A percentile compares a stretch with the other conserved stretches of the same genome.
Conservation (phyloP, 2,329 filamentous ascomycete genomes). For the Camillea tinctor region DNA sequence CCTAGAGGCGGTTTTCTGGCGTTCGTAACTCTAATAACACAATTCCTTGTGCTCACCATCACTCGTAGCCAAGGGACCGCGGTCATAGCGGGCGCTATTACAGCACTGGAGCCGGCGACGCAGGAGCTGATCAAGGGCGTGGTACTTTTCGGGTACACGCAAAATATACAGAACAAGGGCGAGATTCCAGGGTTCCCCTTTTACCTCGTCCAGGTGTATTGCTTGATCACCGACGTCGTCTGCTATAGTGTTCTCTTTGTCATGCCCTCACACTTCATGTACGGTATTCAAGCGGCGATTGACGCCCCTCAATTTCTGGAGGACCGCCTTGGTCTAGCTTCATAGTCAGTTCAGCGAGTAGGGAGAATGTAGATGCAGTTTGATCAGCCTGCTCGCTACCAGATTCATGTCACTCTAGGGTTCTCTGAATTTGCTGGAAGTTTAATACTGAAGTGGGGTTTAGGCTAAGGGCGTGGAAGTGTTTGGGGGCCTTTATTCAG, state of each 20-base stretch:
- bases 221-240: slow-evolving; percentile 18
- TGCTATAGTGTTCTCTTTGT: slow-evolving; percentile 18
- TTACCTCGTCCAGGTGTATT: slow-evolving; percentile 18
- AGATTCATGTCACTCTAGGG: too few species aligned
- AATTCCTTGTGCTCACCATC: neutral
- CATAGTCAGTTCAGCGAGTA: too few species aligned
- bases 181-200: slow-evolving; percentile 19
- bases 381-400: too few species aligned
- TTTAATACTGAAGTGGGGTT: too few species aligned
- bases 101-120: slow-evolving; percentile 13
- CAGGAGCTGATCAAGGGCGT: slow-evolving; percentile 26
- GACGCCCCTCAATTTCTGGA: slow-evolving; percentile 1
- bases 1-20: neutral
- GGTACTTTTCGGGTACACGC: slow-evolving; percentile 30
- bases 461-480: too few species aligned
- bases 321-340: neutral
- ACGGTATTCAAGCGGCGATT: slow-evolving; percentile 3
- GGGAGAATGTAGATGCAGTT: too few species aligned
- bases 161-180: slow-evolving; percentile 21
- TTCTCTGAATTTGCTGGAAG: too few species aligned
- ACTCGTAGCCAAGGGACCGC: slow-evolving; percentile 26
- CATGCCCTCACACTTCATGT: slow-evolving; percentile 15
- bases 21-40: too few species aligned
- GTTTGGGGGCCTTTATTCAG: too few species aligned
- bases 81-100: slow-evolving; percentile 30